phyloP scores from a whole-genome alignment of 192 early-diverging fungal species.

The Paraglomus brasilianum region DNA sequence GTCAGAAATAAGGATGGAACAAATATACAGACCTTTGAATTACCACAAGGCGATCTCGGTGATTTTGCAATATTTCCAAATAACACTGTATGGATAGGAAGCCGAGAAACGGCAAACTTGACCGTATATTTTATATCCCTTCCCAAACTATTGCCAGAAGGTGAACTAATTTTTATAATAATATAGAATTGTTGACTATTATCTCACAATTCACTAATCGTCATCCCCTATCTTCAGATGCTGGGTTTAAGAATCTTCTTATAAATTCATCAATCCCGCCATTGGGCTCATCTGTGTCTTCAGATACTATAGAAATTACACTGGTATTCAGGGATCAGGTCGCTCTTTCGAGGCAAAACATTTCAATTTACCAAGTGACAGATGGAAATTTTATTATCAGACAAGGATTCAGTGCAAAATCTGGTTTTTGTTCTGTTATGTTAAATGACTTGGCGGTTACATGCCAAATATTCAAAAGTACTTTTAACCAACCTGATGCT shows the following conservation, averaged over 20 bases:
- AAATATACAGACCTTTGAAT: too few relatives aligned
- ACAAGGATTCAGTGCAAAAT: background rate
- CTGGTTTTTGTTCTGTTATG: background rate
- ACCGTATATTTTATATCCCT: too few relatives aligned
- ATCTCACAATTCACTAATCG: too few relatives aligned
- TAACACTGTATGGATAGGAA: slow-evolving; percentile 4
- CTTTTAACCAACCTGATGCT: background rate
- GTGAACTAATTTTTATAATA: too few relatives aligned
- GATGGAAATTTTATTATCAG: background rate
- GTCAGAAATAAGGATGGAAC: too few relatives aligned
- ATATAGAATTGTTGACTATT: too few relatives aligned
- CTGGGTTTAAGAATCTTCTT: background rate
- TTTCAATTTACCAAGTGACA: slow-evolving; percentile 7
- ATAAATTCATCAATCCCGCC: background rate
- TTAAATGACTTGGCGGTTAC: background rate
- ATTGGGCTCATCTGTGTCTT: background rate
- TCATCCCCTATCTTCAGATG: background rate
- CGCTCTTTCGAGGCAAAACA: background rate
- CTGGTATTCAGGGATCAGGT: background rate
- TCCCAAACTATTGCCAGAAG: too few relatives aligned
- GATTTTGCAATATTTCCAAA: background rate
- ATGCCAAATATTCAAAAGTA: background rate
- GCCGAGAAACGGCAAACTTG: too few relatives aligned
- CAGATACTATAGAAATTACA: background rate
- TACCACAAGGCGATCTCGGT: too few relatives aligned